Evolutionary conservation across 2,329 filamentous ascomycete genomes (phyloP).

Genomic region (Leptodontidium sp.): DNA sequence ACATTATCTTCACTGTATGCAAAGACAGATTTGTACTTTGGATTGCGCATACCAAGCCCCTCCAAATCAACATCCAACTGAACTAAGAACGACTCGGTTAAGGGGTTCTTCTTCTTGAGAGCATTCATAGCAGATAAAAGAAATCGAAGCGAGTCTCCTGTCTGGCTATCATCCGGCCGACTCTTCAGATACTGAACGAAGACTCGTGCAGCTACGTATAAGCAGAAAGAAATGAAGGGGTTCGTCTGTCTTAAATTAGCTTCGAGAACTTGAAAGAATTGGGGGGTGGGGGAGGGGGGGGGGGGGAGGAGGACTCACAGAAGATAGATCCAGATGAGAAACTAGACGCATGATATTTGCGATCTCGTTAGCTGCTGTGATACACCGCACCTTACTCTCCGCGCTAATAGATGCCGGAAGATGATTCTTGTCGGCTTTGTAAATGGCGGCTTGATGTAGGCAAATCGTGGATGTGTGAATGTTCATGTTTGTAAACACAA

Average conservation of each 20-base stretch:
- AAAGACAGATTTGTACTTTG: constrained; percentile 63
- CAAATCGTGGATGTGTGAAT: constrained; percentile 97
- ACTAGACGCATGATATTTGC: constrained; percentile 95
- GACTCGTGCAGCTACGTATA: constrained; percentile 94
- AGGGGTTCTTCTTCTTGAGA: constrained; percentile 84
- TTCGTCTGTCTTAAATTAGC: constrained; percentile 74
- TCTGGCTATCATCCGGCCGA: constrained; percentile 83
- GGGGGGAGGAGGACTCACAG: constrained; percentile 61
- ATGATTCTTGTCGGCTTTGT: constrained; percentile 91
- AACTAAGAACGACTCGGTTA: constrained; percentile 93
- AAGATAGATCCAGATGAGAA: constrained; percentile 84
- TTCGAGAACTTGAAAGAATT: constrained; percentile 21
- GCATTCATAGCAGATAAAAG: constrained; percentile 90
- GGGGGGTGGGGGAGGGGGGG: not conserved
- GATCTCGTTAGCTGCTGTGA: constrained; percentile 92
- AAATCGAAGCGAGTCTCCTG: constrained; percentile 85
- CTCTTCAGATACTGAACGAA: constrained; percentile 98
- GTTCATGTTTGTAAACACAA: constrained; percentile 95
- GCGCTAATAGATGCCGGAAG: constrained; percentile 79
- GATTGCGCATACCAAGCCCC: constrained; percentile 69
- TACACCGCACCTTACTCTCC: constrained; percentile 92
- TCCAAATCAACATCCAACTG: constrained; percentile 94
- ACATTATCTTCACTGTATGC: constrained; percentile 49
- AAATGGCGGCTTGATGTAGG: constrained; percentile 97
- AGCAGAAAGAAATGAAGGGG: constrained; percentile 91